Evolutionary conservation across 208 protist species (phyloP), one percentile per base, ranked within the genome.

Genomic region (Tetramitus jugosus): DNA sequence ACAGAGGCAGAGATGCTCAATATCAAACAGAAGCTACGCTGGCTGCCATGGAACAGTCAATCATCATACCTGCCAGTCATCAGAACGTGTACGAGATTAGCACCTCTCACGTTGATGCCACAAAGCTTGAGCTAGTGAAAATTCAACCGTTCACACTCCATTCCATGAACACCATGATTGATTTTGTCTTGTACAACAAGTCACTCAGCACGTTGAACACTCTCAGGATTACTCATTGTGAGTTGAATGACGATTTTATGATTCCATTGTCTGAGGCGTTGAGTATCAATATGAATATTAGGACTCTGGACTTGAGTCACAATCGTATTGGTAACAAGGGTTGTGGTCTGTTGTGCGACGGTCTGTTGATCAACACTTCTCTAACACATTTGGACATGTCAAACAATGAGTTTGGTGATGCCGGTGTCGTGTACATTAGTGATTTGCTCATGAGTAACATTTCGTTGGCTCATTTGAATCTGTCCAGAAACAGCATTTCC

Each of bases 351-450:
- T 82, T 95, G 39, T 89, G 86, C 0, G 82, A 89, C 14, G 84
- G 88, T 13, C 76, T 95, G 43, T 80, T 72, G 14, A 72, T 87
- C n/a, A 95, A 94, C 80, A 87, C 81, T 39, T 89, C 87, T 13
- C 80, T 95, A n/a, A 80, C 80, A 29, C 67, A 91, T 35, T 76
- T 95, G 42, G 71, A 86, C 60, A 74, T 95, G n/a, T 65, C 81
- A 37, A 85, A 91, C 76, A 95, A 95, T 80, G 77, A 82, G 53
- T 87, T 95, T 56, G 87, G 91, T 75, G 84, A 88, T 46, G 79
- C 81, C 7, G 92, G 90, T 40, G 87, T 85, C 20, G 84, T 80
- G 1, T 76, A 75, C 29, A 84, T 95, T 33, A 74, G 92, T 52
- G 65, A 60, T 23, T 83, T 84, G 7, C 64, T 94, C 17, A 74